Base-by-base conservation (phyloP, 768 basidiomycete genomes). In the Rickenella mellea region DNA sequence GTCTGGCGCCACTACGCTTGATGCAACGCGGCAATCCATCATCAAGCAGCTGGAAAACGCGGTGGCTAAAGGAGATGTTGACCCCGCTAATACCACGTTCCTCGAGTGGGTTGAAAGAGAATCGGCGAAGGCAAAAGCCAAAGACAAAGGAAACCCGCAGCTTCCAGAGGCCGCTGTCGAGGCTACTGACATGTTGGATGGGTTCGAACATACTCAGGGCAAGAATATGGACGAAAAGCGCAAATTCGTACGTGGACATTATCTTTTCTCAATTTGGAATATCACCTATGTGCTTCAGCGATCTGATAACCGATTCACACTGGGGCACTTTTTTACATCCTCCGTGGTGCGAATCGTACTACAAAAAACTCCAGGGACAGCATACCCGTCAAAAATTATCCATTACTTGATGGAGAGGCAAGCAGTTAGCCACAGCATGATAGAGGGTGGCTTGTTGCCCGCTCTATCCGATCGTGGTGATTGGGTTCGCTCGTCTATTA, bases 401-500 rank as follows among this genome's bases (percentile, higher is more conserved):
- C 65, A 63, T 33, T 66, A 70, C 55, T 65, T 89, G n/a, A 62
- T 90, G 4, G 65, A 76, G 53, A 66, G 63, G 40, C 61, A 68
- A 3, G 64, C 72, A 2, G 70, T 86, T 11, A 76, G 71, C 42
- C 68, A 73, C 31, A 68, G 64, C 22, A 84, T 87, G 81, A 52
- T 84, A 8, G 61, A 73, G 5, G 73, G 70, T 10, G 78, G 76
- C 2, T 57, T 89, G 14, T 51, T 88, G 27, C 63, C 64, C 7
- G 65, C 66, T 2, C 57, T 90, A 26, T 62, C 68, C 35, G 56
- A 66, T 40, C 70, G 68, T 44, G 64, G 67, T 31, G 87, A 89
- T 51, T 90, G 87, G 86, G 87, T 78, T 53, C 42, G 69, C 52
- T 40, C 37, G 22, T 27, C 28, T 2, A 22, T 5, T 12, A 29